Evolutionary conservation across 768 basidiomycete genomes (phyloP).

Genomic region (Boletus barrowsii): DNA sequence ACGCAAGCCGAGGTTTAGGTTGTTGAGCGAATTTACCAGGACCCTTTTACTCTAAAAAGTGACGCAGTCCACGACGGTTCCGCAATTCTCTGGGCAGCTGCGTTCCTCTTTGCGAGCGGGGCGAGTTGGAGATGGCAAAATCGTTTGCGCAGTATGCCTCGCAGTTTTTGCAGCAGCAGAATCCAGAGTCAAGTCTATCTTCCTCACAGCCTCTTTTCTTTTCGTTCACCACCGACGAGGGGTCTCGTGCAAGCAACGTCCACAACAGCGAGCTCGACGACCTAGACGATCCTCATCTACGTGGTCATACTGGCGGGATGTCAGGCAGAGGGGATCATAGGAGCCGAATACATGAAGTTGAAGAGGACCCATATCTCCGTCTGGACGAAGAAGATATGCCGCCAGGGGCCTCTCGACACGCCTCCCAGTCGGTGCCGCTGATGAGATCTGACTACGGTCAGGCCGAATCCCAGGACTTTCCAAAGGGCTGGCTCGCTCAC

Average conservation of each 20-base stretch:
- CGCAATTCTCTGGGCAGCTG: slow-evolving; percentile 4
- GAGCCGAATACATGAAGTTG: slow-evolving; percentile 36
- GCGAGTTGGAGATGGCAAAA: slow-evolving; percentile 45
- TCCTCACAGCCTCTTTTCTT: slow-evolving; percentile 82
- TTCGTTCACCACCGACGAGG: slow-evolving; percentile 80
- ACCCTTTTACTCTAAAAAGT: slow-evolving; percentile 7
- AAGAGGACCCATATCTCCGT: slow-evolving; percentile 76
- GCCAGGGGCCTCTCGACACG: slow-evolving; percentile 35
- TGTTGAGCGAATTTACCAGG: slow-evolving; percentile 19
- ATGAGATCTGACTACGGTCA: slow-evolving; percentile 34
- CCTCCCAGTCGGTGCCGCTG: slow-evolving; percentile 36
- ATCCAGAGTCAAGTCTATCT: slow-evolving; percentile 50
- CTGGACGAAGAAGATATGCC: slow-evolving; percentile 65
- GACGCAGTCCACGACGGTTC: slow-evolving; percentile 11
- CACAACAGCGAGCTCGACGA: slow-evolving; percentile 61
- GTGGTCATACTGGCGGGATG: slow-evolving; percentile 32
- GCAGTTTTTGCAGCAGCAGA: slow-evolving; percentile 66
- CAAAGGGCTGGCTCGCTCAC: slow-evolving; percentile 70
- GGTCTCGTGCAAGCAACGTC: slow-evolving; percentile 47
- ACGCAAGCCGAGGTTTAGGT: slow-evolving; percentile 23
- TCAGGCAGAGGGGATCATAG: slow-evolving; percentile 28
- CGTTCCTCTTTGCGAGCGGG: slow-evolving; percentile 17
- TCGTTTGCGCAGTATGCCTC: slow-evolving; percentile 83
- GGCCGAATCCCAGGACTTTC: slow-evolving; percentile 41
- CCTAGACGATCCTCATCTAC: slow-evolving; percentile 73